Evolutionary conservation across 1,139 yeast genomes (phyloP), one percentile per base, ranked within the genome.

Genomic region (Candida neerlandica): DNA sequence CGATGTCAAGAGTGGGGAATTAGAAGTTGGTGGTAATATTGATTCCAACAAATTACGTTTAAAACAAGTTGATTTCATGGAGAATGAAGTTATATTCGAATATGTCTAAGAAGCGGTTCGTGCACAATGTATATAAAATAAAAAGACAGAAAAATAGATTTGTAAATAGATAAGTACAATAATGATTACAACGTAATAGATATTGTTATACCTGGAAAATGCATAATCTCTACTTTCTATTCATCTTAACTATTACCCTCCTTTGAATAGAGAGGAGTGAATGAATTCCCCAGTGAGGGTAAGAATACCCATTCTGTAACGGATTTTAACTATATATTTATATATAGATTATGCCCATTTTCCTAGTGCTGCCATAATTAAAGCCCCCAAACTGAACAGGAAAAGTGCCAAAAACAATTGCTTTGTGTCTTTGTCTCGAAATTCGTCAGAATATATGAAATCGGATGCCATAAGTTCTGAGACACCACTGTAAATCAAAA

Each of bases 401-500:
- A 63, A 45, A 51, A 57, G 67, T 2, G 71, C 75, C 12, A 52
- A 32, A 23, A 67, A 41, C 56, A 64, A 58, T 2, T 26, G 30
- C 14, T 55, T 57, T 12, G 38, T 60, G 5, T 51, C 47, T 15
- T 55, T 58, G 4, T 58, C 59, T 47, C 60, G 55, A 47, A 70
- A 64, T 33, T 63, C 70, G n/a, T 56, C 54, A 9, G 71, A 69
- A 46, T 58, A 63, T 52, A 71, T 57, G 55, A 71, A 71, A 46
- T 72, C 77, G 45, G 67, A 65, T 2, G 75, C 77, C 75, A 72
- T 69, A 34, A 72, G 60, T 48, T 72, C 77, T n/a, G 73, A 74
- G 40, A 72, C 55, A 47, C 74, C 66, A 47, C 69, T 69, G 55
- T 71, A 73, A 23, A 72, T 67, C 54, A 72, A 65, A 18, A 73